These are phyloP conservation scores for Entophlyctis luteolus DNA, from an alignment of 192 early-diverging fungal genomes.

Conservation along the genomic window DNA sequence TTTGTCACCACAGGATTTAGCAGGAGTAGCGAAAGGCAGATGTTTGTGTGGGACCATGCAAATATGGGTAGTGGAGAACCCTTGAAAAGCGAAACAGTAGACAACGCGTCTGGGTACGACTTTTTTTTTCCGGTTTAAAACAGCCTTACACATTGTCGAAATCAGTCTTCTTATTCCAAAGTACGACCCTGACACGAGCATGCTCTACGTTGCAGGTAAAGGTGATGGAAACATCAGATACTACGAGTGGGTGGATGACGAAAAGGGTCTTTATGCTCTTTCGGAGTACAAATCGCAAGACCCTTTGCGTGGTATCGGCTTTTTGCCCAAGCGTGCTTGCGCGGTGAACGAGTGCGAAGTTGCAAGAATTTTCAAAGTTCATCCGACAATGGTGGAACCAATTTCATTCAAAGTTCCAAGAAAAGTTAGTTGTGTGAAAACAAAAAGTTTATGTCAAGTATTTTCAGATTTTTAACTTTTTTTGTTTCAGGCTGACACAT, in stretches of 20 bases:
- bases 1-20: constrained; percentile 93
- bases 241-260: constrained; percentile 96
- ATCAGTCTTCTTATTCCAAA: constrained; percentile 88
- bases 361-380: constrained; percentile 90
- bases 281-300: constrained; percentile 87
- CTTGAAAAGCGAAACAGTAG: constrained; percentile 71
- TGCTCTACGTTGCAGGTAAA: constrained; percentile 56
- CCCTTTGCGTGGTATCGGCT: constrained; percentile 89
- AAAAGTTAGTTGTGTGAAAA: constrained; percentile 55
- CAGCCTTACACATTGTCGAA: background rate
- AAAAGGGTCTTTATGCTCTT: constrained; percentile 68
- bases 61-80: constrained; percentile 94
- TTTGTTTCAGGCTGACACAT: constrained; percentile 77
- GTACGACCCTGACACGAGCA: constrained; percentile 84
- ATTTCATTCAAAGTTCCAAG: constrained; percentile 95
- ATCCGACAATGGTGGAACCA: constrained; percentile 84
- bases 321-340: constrained; percentile 89
- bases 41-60: constrained; percentile 84
- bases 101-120: constrained; percentile 78
- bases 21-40: constrained; percentile 87
- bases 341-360: constrained; percentile 86
- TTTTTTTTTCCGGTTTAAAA: background rate
- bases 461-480: background rate
- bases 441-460: background rate
- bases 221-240: constrained; percentile 99